Percentiles rank a stretch among this genome's conserved stretches.
phyloP scores from a whole-genome alignment of 1,284 basidiomycete genomes.

The Marasmius tenuissimus region DNA sequence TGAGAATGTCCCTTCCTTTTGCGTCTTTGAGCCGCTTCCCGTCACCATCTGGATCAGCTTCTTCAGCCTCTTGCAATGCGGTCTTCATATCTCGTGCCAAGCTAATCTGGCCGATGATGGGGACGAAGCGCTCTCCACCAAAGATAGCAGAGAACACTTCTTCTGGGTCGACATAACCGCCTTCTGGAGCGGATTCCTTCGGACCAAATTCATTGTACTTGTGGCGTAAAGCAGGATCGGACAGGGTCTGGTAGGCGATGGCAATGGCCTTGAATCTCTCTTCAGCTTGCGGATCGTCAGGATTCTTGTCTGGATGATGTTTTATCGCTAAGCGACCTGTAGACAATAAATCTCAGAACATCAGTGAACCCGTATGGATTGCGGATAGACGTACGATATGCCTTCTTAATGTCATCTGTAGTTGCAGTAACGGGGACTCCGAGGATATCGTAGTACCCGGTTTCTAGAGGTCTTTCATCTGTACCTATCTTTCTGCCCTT shows the following conservation, averaged over 20 bases:
- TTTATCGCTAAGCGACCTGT: constrained; percentile 91
- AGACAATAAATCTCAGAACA: not conserved
- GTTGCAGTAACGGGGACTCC: constrained; percentile 76
- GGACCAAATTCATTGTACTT: constrained; percentile 95
- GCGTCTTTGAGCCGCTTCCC: constrained; percentile 50
- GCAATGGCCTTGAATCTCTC: constrained; percentile 89
- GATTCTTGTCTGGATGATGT: constrained; percentile 91
- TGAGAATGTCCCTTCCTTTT: constrained; percentile 70
- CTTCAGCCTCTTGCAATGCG: constrained; percentile 90
- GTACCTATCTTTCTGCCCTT: constrained; percentile 77
- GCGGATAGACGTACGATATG: constrained; percentile 69
- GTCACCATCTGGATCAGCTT: constrained; percentile 53
- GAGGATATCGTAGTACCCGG: constrained; percentile 85
- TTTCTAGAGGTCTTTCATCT: constrained; percentile 88
- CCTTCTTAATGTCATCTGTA: constrained; percentile 91
- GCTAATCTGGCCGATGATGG: constrained; percentile 83
- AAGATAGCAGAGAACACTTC: constrained; percentile 95
- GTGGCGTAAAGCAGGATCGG: constrained; percentile 79
- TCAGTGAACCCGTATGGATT: not conserved
- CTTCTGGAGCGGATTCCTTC: constrained; percentile 78
- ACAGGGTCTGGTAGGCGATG: constrained; percentile 87
- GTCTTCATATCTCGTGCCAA: constrained; percentile 97
- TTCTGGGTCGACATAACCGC: constrained; percentile 67
- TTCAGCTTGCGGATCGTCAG: constrained; percentile 88
- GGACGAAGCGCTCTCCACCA: constrained; percentile 81